Conservation (phyloP, 2,329 filamentous ascomycete species). For the Fusarium acutatum region DNA sequence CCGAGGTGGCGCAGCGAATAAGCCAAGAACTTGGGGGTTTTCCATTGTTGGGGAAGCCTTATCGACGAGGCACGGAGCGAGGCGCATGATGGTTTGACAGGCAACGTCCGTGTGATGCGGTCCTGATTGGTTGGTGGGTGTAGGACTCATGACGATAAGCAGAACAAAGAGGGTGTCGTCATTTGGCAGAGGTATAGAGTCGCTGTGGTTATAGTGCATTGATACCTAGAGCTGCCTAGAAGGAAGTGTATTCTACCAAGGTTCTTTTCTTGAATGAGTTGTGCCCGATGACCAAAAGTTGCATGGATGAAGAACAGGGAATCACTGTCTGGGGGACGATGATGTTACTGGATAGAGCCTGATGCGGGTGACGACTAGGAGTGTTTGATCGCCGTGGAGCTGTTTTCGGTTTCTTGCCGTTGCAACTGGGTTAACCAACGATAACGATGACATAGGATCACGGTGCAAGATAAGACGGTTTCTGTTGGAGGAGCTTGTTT, state of each 20-base stretch:
- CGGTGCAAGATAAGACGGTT: neutral
- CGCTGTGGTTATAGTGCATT: neutral
- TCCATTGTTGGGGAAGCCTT: slow-evolving; percentile 11
- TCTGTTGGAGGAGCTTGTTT: neutral
- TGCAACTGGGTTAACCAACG: neutral
- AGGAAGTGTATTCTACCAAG: slow-evolving; percentile 18
- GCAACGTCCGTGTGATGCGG: slow-evolving; percentile 25
- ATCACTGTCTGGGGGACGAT: neutral
- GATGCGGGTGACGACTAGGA: neutral
- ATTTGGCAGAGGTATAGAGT: neutral
- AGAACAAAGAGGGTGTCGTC: slow-evolving; percentile 34
- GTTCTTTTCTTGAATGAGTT: slow-evolving; percentile 26
- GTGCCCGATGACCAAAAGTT: slow-evolving; percentile 15
- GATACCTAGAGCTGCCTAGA: slow-evolving; percentile 24
- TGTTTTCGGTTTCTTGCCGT: slow-evolving; percentile 3
- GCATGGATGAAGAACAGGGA: neutral
- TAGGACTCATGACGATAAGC: slow-evolving; percentile 29
- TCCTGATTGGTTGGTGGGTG: slow-evolving; percentile 7
- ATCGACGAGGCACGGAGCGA: slow-evolving; percentile 30
- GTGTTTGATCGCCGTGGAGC: slow-evolving; percentile 9
- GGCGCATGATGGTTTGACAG: slow-evolving; percentile 32
- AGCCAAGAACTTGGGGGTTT: neutral
- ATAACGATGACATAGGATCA: neutral
- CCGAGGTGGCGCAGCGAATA: slow-evolving; percentile 27
- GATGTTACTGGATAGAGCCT: neutral